Evolutionary conservation across 2,329 filamentous ascomycete species (phyloP).

Genomic region (Penicillium thymicola): DNA sequence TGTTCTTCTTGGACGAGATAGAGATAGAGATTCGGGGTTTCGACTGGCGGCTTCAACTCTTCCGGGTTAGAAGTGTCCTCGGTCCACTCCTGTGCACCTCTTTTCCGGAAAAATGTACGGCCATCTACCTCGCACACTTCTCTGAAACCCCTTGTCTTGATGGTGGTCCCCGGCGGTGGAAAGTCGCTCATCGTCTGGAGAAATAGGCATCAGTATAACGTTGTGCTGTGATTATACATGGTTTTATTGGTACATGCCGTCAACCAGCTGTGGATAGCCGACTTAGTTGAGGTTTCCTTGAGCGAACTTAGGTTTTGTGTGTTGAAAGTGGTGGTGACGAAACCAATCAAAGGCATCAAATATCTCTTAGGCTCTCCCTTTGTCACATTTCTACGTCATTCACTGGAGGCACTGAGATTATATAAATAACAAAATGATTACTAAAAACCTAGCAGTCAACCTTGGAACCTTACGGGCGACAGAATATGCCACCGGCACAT

Average conservation of each 20-base stretch:
- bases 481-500: too few relatives aligned
- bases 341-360: neutral
- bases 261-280: neutral
- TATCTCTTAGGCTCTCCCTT: neutral
- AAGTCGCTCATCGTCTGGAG: conserved; percentile 1
- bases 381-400: conserved; percentile 4
- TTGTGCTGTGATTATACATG: neutral
- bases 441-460: too few relatives aligned
- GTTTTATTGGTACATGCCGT: neutral
- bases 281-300: neutral
- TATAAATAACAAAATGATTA: too few relatives aligned
- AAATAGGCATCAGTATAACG: neutral
- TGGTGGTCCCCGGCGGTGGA: neutral
- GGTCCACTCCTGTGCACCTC: conserved; percentile 18
- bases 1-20: conserved; percentile 23
- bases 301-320: neutral
- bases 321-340: neutral
- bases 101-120: conserved; percentile 13
- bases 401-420: too few relatives aligned
- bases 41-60: neutral
- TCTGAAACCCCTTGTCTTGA: conserved; percentile 16
- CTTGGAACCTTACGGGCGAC: too few relatives aligned
- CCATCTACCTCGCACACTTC: conserved; percentile 21
- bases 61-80: conserved; percentile 1
- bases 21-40: conserved; percentile 12